A percentile compares a stretch with the other conserved stretches of the same genome.
Conservation (phyloP, 176 grass and related monocot genomes). For the Cenchrus americanus region DNA sequence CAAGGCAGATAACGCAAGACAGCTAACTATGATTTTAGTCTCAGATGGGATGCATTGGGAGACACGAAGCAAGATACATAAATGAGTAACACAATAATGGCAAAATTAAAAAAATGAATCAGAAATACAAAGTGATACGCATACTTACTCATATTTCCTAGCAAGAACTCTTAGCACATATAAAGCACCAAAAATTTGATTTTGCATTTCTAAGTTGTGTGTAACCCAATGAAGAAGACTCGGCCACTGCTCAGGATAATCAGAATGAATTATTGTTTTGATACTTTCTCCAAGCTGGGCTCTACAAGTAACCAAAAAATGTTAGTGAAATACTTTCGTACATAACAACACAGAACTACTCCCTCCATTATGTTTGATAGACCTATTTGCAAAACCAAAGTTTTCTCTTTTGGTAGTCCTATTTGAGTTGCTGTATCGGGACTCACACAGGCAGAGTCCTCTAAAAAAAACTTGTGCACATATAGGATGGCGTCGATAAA, state of each 20-base stretch:
- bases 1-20: background rate
- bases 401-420: too few species aligned
- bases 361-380: too few species aligned
- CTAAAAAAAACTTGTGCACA: too few species aligned
- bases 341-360: background rate
- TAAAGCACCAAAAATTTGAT: constrained; percentile 93
- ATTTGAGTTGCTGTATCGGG: too few species aligned
- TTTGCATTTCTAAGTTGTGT: constrained; percentile 69
- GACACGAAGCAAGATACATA: background rate
- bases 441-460: background rate
- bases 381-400: too few species aligned
- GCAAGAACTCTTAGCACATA: constrained; percentile 89
- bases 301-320: constrained; percentile 51
- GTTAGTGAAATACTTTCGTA: constrained; percentile 29
- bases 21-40: background rate
- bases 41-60: background rate
- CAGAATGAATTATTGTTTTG: constrained; percentile 90
- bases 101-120: background rate
- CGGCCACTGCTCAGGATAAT: constrained; percentile 96
- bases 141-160: constrained; percentile 95
- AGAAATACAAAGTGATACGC: background rate
- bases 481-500: too few species aligned
- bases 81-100: background rate
- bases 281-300: constrained; percentile 94
- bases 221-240: constrained; percentile 91